These are phyloP conservation scores for Elsinoe ampelina DNA, from an alignment of 2,329 filamentous ascomycete genomes.

Conservation along the genomic window DNA sequence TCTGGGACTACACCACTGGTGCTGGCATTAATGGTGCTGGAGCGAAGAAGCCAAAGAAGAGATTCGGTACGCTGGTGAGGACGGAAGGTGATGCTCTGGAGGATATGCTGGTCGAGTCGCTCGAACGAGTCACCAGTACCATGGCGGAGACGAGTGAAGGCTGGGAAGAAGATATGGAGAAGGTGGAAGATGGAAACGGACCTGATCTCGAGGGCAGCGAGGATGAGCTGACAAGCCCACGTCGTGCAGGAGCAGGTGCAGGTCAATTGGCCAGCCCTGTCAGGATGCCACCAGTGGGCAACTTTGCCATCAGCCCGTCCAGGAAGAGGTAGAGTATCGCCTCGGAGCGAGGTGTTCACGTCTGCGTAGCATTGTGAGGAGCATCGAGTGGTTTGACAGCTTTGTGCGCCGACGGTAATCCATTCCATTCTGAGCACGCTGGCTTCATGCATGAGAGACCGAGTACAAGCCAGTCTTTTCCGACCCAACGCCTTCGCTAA, in stretches of 20 bases:
- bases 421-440: not conserved
- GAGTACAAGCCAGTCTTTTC: not conserved
- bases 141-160: constrained; percentile 36
- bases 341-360: too few species aligned
- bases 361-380: too few species aligned
- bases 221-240: constrained; percentile 11
- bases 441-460: not conserved
- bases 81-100: constrained; percentile 40
- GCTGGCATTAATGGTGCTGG: constrained; percentile 22
- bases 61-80: constrained; percentile 46
- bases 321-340: constrained; percentile 6
- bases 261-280: not conserved
- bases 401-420: not conserved
- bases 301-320: constrained; percentile 10
- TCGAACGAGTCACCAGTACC: constrained; percentile 39
- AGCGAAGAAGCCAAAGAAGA: constrained; percentile 45
- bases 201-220: constrained; percentile 9
- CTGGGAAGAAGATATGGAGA: constrained; percentile 20
- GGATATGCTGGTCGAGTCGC: constrained; percentile 49
- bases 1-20: constrained; percentile 47
- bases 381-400: not conserved
- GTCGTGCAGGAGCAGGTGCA: not conserved
- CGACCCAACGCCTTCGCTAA: not conserved
- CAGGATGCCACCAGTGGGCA: constrained; percentile 10
- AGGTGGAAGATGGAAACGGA: not conserved